Base-by-base conservation (phyloP, 2,329 filamentous ascomycete genomes). In the Sarocladium oryzae region DNA sequence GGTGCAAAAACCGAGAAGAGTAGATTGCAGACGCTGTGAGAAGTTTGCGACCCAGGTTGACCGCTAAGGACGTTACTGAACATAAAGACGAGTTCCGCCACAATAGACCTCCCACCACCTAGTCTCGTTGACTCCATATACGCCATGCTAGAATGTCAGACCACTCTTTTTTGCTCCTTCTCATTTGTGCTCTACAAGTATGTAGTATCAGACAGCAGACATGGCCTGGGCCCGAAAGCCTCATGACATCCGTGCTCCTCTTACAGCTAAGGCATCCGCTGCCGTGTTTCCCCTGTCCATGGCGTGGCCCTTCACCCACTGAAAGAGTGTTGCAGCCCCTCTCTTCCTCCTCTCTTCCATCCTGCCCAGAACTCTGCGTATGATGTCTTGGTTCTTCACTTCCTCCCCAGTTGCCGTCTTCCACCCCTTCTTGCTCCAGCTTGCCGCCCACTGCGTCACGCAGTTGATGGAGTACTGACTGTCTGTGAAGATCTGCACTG, bases 401-500 rank as follows among this genome's bases (percentile, higher is more conserved):
- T 79, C 69, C 53, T 84, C 85, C 9, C 82, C 81, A 1, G 75
- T 71, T 2, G 81, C 70, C n/a, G 84, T 96, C 63, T 77, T 78
- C 92, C 92, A 99, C 5, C 77, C 77, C 59, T 92, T 81, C 52
- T 69, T 76, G 56, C 81, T 74, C 93, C 93, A 97, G 52, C 78
- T 84, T 20, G 70, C 67, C 61, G 83, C 90, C 92, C 93, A 99
- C 40, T 83, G 77, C 1, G 85, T 95, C 23, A 90, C 82, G 62
- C 92, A 97, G 57, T 91, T 85, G 67, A 96, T 96, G 1, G 88
- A 79, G 69, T 97, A 97, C 61, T 84, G 84, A 67, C 88, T 93
- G 69, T 99, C 93, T n/a, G 85, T 90, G 63, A 85, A 79, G 57
- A 99, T 95, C 52, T 84, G 78, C 11, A 95, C 78, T 54, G 82